These are phyloP conservation scores for Chlorella sp. DNA, from an alignment of 139 green algal species.

Conservation along the genomic window DNA sequence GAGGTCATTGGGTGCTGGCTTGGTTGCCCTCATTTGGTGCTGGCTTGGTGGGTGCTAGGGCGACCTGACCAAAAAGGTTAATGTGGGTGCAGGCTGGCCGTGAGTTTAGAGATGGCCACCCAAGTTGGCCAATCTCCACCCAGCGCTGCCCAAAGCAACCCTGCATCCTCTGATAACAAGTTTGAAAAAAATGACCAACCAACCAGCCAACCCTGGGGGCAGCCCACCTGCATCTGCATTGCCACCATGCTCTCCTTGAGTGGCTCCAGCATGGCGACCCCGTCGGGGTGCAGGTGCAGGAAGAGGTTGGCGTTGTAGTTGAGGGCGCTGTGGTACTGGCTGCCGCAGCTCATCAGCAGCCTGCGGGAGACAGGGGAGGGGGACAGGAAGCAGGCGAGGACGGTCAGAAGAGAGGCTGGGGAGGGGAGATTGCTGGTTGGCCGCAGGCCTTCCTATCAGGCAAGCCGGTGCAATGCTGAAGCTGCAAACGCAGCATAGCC, in stretches of 20 bases:
- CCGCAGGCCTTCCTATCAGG: neutral
- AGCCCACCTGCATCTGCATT: conserved; percentile 3
- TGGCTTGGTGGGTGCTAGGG: no score
- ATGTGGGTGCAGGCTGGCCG: neutral
- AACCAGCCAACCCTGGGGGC: neutral
- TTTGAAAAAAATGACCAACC: no score
- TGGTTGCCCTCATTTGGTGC: neutral
- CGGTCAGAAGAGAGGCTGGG: no score
- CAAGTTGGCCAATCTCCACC: no score
- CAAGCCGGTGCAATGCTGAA: neutral
- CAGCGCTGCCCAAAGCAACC: neutral
- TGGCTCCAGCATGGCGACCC: neutral
- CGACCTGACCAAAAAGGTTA: no score
- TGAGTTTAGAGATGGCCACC: no score
- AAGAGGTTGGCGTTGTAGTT: neutral
- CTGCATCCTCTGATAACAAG: no score
- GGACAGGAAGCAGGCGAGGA: neutral
- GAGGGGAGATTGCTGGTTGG: neutral
- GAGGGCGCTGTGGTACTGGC: conserved; percentile 5
- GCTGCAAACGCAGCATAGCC: no score
- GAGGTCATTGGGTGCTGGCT: neutral
- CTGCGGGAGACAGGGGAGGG: neutral
- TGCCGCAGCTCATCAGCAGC: conserved; percentile 9
- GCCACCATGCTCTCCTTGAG: neutral
- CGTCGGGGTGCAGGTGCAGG: conserved; percentile 14